Percentiles rank a stretch among this genome's conserved stretches.
Evolutionary conservation across 2,329 filamentous ascomycete genomes (phyloP).

Genomic region (Alternaria viburni): DNA sequence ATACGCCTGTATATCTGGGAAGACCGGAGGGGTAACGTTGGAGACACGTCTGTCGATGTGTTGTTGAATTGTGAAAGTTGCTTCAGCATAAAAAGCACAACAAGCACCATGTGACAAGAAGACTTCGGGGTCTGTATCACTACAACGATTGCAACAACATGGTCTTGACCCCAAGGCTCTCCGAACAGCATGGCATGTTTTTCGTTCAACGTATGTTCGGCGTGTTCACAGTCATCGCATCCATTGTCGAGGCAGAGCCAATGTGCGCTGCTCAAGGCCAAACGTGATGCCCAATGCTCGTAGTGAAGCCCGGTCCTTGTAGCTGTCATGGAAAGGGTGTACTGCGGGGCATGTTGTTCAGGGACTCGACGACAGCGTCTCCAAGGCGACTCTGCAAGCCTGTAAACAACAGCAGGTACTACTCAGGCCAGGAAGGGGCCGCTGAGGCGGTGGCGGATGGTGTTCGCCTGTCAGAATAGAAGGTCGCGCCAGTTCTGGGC

Average conservation of each 20-base stretch:
- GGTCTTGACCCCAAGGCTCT: neutral
- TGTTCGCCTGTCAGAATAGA: constrained; percentile 17
- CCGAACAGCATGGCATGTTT: neutral
- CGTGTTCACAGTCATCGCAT: neutral
- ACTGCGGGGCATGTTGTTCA: constrained; percentile 27
- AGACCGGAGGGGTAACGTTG: neutral
- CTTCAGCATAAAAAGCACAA: neutral
- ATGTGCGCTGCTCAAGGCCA: neutral
- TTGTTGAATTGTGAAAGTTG: neutral
- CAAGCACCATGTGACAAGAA: neutral
- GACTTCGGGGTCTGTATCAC: neutral
- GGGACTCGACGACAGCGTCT: neutral
- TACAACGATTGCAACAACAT: neutral
- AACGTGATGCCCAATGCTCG: constrained; percentile 13
- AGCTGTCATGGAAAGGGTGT: constrained; percentile 19
- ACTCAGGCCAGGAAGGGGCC: constrained; percentile 5
- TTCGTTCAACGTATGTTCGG: neutral
- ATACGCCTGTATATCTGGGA: neutral
- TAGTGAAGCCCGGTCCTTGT: constrained; percentile 9
- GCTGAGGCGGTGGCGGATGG: constrained; percentile 16
- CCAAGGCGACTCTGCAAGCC: neutral
- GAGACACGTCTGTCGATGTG: neutral
- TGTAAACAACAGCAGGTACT: neutral
- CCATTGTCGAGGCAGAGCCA: neutral
- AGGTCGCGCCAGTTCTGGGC: constrained; percentile 32